These are phyloP conservation scores for Pterocarpus santalinus DNA, from an alignment of 306 rosid species.

Conservation along the genomic window DNA sequence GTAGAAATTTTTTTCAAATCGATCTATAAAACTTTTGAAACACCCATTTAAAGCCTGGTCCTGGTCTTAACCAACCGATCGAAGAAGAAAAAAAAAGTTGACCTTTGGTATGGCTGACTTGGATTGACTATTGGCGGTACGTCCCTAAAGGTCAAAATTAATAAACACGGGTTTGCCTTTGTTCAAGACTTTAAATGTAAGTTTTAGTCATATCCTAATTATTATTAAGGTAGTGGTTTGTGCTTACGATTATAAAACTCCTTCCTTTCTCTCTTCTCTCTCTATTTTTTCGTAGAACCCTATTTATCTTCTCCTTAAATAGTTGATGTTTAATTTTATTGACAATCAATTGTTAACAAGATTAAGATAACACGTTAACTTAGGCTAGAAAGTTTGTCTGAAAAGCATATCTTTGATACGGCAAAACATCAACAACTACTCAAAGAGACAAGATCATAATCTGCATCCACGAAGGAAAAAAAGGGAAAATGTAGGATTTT, in stretches of 20 bases:
- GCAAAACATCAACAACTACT: slow-evolving; percentile 20
- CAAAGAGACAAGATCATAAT: slow-evolving; percentile 10
- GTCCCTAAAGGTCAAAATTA: slow-evolving; percentile 27
- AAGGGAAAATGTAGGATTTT: not conserved
- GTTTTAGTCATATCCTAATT: not conserved
- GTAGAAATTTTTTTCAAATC: not conserved
- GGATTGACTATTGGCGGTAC: slow-evolving; percentile 30
- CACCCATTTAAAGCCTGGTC: not conserved
- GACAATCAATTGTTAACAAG: not conserved
- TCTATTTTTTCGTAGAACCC: too few species aligned
- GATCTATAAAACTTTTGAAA: not conserved
- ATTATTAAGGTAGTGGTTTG: not conserved
- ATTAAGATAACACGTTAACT: slow-evolving; percentile 3
- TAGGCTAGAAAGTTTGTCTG: not conserved
- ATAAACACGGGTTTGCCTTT: slow-evolving; percentile 2
- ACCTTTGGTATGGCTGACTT: not conserved
- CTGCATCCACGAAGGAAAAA: not conserved
- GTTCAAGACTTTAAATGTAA: not conserved
- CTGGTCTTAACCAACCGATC: too few species aligned
- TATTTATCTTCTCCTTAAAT: not conserved
- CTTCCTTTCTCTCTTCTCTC: not conserved
- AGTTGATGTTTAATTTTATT: not conserved
- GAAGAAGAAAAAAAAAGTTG: not conserved
- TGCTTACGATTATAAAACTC: not conserved
- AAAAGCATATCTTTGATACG: not conserved